Evolutionary conservation across 2,329 filamentous ascomycete genomes (phyloP), one percentile per base, ranked within the genome.

Genomic region (Zasmidium angulare): DNA sequence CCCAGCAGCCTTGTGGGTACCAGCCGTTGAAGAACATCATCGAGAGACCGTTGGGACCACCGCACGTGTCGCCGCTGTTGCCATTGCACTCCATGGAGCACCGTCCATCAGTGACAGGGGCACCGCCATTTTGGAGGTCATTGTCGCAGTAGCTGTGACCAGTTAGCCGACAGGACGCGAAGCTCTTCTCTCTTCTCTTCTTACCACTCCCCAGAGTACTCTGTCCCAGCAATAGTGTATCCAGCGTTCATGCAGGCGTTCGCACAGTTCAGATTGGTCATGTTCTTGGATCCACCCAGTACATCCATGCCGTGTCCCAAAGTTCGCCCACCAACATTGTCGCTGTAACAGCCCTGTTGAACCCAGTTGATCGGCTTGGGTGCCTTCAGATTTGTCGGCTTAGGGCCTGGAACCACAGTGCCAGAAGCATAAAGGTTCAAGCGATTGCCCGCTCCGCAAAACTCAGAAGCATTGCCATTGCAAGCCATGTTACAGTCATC

Each of bases 31-130:
- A 65, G 21, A 64, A 63, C 48, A 67, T 66, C 31, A 68, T 58
- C 2, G 63, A 59, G 12, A 69, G 58, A 3, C 63, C 56, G 50
- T 67, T 63, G 10, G 63, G 56, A 29, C 65, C 68, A 29, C 68
- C 68, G 50, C 71, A 72, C 14, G 63, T 64, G 29, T 72, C 68
- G 7, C 54, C 61, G 6, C 46, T 50, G 46, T 72, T 70, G 6
- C 69, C 69, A 20, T 61, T 54, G 54, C 71, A 72, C 1, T 59
- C 55, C 66, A 68, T 71, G 29, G 55, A 65, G 58, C 71, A 72
- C 23, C 63, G 61, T 17, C 58, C 60, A 49, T 69, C 65, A 21
- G 50, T 62, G 24, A 22, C 66, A 43, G 56, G 63, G 2, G 55
- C 56, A 19, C 58, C 65, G 17, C 64, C 63, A 50, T 64, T 68